phyloP scores from a whole-genome alignment of 805 yeast genomes.

The Nakazawaea ishiwadae region DNA sequence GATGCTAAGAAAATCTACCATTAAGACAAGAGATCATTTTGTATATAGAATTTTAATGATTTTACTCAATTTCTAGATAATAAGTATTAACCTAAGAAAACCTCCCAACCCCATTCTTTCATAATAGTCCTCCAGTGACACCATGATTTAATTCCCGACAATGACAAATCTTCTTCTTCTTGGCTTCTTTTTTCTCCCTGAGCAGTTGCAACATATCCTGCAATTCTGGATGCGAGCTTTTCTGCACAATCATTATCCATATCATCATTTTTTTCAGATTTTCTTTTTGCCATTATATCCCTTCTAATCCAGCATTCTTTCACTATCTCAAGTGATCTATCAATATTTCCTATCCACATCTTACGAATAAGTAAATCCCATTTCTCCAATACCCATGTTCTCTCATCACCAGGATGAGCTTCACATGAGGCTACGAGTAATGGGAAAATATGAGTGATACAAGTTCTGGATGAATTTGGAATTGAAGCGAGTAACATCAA shows the following conservation, averaged over 20 bases:
- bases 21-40: slow-evolving; percentile 1
- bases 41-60: not conserved
- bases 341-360: slow-evolving; percentile 65
- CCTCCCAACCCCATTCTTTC: slow-evolving; percentile 79
- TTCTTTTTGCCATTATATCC: slow-evolving; percentile 35
- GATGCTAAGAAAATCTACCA: slow-evolving; percentile 60
- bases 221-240: slow-evolving; percentile 27
- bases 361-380: slow-evolving; percentile 51
- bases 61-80: not conserved
- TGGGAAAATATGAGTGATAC: slow-evolving; percentile 61
- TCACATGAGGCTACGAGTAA: slow-evolving; percentile 63
- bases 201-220: slow-evolving; percentile 37
- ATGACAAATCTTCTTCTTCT: slow-evolving; percentile 27
- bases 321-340: slow-evolving; percentile 61
- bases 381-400: slow-evolving; percentile 55
- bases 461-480: slow-evolving; percentile 52
- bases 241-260: slow-evolving; percentile 15
- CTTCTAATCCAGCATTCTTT: slow-evolving; percentile 69
- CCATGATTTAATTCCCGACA: slow-evolving; percentile 41
- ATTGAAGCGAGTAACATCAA: slow-evolving; percentile 57
- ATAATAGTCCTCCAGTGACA: slow-evolving; percentile 67
- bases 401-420: slow-evolving; percentile 50
- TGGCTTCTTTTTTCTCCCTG: slow-evolving; percentile 26
- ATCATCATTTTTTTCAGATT: slow-evolving; percentile 18
- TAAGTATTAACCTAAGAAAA: slow-evolving; percentile 38